These are phyloP conservation scores for Mediolabrus comicus DNA, from an alignment of 108 stramenopile genomes.

Conservation along the genomic window DNA sequence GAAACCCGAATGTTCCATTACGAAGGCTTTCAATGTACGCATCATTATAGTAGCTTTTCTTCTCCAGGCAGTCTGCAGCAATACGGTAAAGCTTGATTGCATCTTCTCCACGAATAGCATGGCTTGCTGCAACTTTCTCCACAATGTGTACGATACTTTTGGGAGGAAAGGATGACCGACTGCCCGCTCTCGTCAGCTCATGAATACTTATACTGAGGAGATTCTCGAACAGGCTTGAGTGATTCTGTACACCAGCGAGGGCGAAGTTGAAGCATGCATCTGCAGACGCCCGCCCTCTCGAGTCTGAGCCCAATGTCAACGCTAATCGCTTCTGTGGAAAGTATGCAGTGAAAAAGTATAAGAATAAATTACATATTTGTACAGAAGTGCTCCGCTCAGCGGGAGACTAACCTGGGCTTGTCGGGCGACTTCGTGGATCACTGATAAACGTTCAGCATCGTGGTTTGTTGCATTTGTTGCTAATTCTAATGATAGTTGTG, in stretches of 20 bases:
- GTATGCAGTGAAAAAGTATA: neutral
- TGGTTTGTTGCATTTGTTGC: conserved; percentile 16
- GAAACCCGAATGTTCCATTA: conserved; percentile 33
- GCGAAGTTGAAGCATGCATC: conserved; percentile 45
- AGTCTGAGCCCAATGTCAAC: conserved; percentile 35
- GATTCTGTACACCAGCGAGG: conserved; percentile 27
- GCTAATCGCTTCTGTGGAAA: conserved; percentile 19
- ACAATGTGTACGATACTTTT: conserved; percentile 41
- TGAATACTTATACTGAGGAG: conserved; percentile 30
- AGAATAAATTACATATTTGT: neutral
- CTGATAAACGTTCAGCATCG: neutral
- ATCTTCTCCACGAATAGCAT: conserved; percentile 13
- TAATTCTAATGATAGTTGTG: conserved; percentile 23
- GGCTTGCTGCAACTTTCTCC: conserved; percentile 44
- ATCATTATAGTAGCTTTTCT: conserved; percentile 19
- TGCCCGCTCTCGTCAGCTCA: conserved; percentile 28
- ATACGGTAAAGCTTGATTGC: conserved; percentile 30
- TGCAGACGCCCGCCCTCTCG: conserved; percentile 28
- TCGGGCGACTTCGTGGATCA: conserved; percentile 26
- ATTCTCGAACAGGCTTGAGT: conserved; percentile 16
- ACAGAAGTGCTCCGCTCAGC: neutral
- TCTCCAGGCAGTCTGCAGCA: conserved; percentile 29
- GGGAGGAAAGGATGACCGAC: conserved; percentile 28
- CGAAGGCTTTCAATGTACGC: conserved; percentile 23
- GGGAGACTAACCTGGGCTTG: conserved; percentile 39